Evolutionary conservation across 2,329 filamentous ascomycete species (phyloP), one percentile per base, ranked within the genome.

Genomic region (Colletotrichum costaricense): DNA sequence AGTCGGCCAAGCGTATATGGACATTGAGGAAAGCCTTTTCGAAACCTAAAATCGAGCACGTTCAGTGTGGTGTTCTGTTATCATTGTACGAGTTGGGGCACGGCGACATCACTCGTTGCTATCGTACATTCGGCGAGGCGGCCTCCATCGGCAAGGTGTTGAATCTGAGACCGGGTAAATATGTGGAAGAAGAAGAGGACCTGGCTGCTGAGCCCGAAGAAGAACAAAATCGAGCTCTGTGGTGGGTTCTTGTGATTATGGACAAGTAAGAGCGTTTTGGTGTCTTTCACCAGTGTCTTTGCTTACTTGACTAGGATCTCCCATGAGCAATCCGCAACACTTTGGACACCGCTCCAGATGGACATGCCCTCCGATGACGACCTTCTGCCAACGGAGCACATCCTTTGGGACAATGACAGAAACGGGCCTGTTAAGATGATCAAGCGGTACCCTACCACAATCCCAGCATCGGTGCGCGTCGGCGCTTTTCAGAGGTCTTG

Each of bases 51-150:
- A 78, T 85, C 30, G 83, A 84, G 77, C 77, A 85, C 30, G 78
- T 85, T 14, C 84, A 86, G 76, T 84, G 82, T 70, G 82, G 81
- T 33, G 79, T 84, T 24, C 76, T 86, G 68, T 75, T 86, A 55
- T 82, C 83, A 5, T 77, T 86, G 55, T 86, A 84, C 75, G 84
- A 86, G 74, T 85, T 86, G 73, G 84, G 84, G 2, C 84, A 86
- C 72, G 84, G 84, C 38, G 81, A 84, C 42, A 79, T 82, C 38
- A 77, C 78, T 63, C 78, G 82, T n/a, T 83, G 84, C 28, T 86
- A 86, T 73, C 77, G 83, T 35, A 86, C 84, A 11, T 79, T 86
- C 11, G 83, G 83, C 42, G 84, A 86, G 75, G 80, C 82, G 1
- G 82, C 81, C n/a, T 80, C 81, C 5, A 80, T 81, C 59, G 81